Conservation (phyloP, 106 monocot genomes). For the Posidonia australis region DNA sequence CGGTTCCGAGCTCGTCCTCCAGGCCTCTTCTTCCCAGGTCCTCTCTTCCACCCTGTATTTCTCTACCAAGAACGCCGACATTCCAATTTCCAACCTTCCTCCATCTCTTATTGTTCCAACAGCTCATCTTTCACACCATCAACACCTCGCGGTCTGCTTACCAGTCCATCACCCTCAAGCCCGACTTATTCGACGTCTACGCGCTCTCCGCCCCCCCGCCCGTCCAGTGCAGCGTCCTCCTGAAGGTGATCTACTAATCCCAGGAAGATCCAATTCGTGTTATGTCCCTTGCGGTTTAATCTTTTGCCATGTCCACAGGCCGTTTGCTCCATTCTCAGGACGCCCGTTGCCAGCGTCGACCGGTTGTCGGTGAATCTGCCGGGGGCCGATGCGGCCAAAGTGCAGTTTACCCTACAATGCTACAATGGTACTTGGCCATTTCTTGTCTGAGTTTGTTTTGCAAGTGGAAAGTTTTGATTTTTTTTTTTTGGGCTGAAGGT, state of each 20-base stretch:
- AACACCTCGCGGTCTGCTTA: conserved; percentile 90
- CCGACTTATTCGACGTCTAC: conserved; percentile 70
- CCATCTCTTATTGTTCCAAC: conserved; percentile 5
- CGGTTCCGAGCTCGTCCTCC: conserved; percentile 81
- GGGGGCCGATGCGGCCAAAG: conserved; percentile 47
- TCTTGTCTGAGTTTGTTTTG: not conserved
- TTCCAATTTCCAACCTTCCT: conserved; percentile 5
- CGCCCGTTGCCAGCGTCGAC: conserved; percentile 44
- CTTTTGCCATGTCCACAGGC: conserved; percentile 13
- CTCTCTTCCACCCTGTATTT: no score
- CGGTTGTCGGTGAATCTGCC: conserved; percentile 43
- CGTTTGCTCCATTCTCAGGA: conserved; percentile 62
- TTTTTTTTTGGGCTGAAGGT: conserved; percentile 27
- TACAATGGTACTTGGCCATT: not conserved
- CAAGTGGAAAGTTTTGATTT: not conserved
- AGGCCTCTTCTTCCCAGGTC: conserved; percentile 54
- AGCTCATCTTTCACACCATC: conserved; percentile 71
- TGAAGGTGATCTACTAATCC: conserved; percentile 28
- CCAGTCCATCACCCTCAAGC: conserved; percentile 52
- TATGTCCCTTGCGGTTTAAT: not conserved
- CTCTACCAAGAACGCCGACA: not conserved
- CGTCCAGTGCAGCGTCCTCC: conserved; percentile 65
- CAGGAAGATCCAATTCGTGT: not conserved
- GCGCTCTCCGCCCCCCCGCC: conserved; percentile 19
- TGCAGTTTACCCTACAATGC: conserved; percentile 24